Evolutionary conservation across 768 basidiomycete species (phyloP), one percentile per base, ranked within the genome.

Genomic region (Chiua virens): DNA sequence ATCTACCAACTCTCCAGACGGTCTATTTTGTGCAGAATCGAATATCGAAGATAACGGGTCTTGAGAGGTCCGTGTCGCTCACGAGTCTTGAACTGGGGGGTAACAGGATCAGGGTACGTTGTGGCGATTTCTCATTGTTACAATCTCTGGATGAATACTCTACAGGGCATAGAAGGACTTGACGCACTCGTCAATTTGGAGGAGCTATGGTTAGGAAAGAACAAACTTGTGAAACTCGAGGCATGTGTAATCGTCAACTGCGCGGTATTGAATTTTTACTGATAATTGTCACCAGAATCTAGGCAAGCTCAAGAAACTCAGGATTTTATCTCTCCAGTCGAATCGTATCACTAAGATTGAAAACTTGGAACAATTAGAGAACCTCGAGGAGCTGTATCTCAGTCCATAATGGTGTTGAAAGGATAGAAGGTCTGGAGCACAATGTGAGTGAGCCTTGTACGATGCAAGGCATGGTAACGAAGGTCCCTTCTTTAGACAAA

Each of bases 11-110:
- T 5, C 75, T 99, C 28, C 73, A 78, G 34, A 91, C 88, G 0
- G 75, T 95, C 23, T 99, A 95, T 71, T 92, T 99, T 60, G 92
- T 99, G 5, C 97, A 99, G 71, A 98, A 99, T 72, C 89, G 87
- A 69, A 96, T 98, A 62, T 81, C 82, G 15, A 81, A 79, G 55
- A 92, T 99, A 50, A 76, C 77, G 7, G 80, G 84, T 10, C 75
- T 98, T 2, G 75, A 80, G 22, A 71, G 76, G 34, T 66, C 77
- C 15, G 75, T 74, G 20, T 82, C 80, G 0, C 69, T 98, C 53
- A 79, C 81, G 48, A 95, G 90, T 61, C 75, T 99, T 18, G 97
- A 99, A 67, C 76, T 98, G 8, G 97, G 96, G 0, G 95, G 95
- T 1, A 99, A 99, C 69, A 83, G 78, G 67, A 85, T 99, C 53